These are phyloP conservation scores for Tylopilus sp. DNA, from an alignment of 768 basidiomycete genomes.

Conservation along the genomic window DNA sequence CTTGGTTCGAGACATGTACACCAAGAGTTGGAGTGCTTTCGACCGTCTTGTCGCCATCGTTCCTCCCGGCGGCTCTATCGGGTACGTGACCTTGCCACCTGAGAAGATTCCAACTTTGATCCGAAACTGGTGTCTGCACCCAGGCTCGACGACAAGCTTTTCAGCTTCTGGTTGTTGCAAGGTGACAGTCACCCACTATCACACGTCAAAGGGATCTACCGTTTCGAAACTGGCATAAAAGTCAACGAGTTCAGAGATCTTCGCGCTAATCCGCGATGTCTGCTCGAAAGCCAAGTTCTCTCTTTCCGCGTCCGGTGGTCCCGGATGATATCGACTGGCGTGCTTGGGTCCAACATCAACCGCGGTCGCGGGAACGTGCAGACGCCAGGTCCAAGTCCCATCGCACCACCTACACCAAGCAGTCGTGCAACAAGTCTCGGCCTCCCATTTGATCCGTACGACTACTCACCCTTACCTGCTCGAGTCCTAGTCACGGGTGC, in stretches of 20 bases:
- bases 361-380: slow-evolving; percentile 34
- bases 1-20: slow-evolving; percentile 86
- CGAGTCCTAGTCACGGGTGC: slow-evolving; percentile 73
- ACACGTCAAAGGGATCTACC: slow-evolving; percentile 80
- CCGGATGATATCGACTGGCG: slow-evolving; percentile 63
- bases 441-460: slow-evolving; percentile 77
- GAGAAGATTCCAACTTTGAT: background rate
- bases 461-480: slow-evolving; percentile 58
- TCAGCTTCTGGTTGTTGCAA: slow-evolving; percentile 86
- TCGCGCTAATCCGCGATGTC: slow-evolving; percentile 83
- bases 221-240: slow-evolving; percentile 86
- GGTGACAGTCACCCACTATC: slow-evolving; percentile 72
- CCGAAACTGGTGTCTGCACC: background rate
- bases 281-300: slow-evolving; percentile 78
- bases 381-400: slow-evolving; percentile 27
- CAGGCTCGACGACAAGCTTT: slow-evolving; percentile 89
- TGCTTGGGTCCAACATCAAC: slow-evolving; percentile 46
- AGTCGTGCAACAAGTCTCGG: slow-evolving; percentile 46
- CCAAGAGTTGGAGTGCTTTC: slow-evolving; percentile 91
- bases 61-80: slow-evolving; percentile 87
- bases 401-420: slow-evolving; percentile 14
- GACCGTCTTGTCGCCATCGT: slow-evolving; percentile 86
- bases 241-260: slow-evolving; percentile 87
- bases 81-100: slow-evolving; percentile 46
- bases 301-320: slow-evolving; percentile 84